These are phyloP conservation scores for Pseudisothecium myosuroides DNA, from an alignment of 225 moss, liverwort and hornwort species.

Conservation along the genomic window DNA sequence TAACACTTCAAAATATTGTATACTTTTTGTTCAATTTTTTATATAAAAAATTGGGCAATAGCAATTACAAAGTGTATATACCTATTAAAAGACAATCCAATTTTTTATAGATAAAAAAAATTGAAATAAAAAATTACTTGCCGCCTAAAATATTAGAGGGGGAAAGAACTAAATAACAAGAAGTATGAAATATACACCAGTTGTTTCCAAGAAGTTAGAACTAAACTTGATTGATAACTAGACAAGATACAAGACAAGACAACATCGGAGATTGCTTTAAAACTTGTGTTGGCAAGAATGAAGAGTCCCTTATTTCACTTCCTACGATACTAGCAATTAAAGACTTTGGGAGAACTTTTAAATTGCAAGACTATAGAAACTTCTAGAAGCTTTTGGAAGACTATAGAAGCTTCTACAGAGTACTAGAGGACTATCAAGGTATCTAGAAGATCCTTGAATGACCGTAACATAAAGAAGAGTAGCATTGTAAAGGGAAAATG, in stretches of 20 bases:
- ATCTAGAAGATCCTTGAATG: background rate
- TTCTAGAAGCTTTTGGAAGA: no score
- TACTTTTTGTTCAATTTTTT: background rate
- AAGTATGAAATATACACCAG: background rate
- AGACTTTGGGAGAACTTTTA: background rate
- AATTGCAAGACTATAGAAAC: background rate
- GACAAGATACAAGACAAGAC: background rate
- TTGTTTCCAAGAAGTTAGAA: background rate
- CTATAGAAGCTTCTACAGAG: background rate
- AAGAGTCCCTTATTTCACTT: fast-evolving
- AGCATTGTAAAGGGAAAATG: background rate
- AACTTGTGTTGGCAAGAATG: background rate
- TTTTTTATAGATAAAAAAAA: background rate
- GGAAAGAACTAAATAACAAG: background rate
- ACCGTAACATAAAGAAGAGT: fast-evolving
- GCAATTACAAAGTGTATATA: background rate
- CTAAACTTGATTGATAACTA: background rate
- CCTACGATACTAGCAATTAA: no score
- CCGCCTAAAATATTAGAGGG: fast-evolving
- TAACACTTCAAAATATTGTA: background rate
- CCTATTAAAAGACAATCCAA: background rate
- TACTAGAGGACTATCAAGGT: background rate
- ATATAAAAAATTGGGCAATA: no score
- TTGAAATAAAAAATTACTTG: background rate
- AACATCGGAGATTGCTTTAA: background rate